phyloP scores from a whole-genome alignment of 2,329 filamentous ascomycete genomes.

The Seiridium unicorne region DNA sequence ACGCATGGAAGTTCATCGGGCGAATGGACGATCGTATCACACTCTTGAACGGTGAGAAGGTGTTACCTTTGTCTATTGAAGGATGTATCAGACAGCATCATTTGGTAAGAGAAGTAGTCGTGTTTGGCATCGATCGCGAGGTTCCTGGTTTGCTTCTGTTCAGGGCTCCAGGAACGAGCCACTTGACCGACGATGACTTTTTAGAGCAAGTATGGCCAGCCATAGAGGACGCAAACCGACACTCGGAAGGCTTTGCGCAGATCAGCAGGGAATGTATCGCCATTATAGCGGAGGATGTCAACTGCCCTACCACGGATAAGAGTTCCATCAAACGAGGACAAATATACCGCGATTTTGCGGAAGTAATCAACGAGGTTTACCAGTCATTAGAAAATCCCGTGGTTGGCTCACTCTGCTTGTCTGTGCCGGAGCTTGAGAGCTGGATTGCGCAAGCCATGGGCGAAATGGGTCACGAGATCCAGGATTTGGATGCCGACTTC shows the following conservation, averaged over 20 bases:
- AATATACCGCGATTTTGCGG: neutral
- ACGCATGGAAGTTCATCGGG: conserved; percentile 43
- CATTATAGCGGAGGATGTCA: neutral
- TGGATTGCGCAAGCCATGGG: neutral
- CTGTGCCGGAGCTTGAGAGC: neutral
- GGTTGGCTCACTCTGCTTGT: neutral
- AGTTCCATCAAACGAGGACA: neutral
- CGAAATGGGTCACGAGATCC: neutral
- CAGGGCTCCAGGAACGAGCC: neutral
- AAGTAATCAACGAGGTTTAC: neutral
- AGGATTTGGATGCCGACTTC: neutral
- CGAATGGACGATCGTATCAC: conserved; percentile 44
- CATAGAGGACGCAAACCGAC: neutral
- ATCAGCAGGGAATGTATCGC: neutral
- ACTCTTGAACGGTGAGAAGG: conserved; percentile 26
- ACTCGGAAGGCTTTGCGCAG: neutral
- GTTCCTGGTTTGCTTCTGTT: neutral
- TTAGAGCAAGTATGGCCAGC: neutral
- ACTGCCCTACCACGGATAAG: neutral
- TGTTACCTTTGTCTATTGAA: conserved; percentile 46
- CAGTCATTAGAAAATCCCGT: neutral
- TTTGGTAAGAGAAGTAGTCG: conserved; percentile 50
- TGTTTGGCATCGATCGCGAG: neutral
- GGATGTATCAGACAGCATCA: conserved; percentile 50
- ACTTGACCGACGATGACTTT: neutral